phyloP scores from a whole-genome alignment of 345 rosid species.

The Pseudoturritis turrita region DNA sequence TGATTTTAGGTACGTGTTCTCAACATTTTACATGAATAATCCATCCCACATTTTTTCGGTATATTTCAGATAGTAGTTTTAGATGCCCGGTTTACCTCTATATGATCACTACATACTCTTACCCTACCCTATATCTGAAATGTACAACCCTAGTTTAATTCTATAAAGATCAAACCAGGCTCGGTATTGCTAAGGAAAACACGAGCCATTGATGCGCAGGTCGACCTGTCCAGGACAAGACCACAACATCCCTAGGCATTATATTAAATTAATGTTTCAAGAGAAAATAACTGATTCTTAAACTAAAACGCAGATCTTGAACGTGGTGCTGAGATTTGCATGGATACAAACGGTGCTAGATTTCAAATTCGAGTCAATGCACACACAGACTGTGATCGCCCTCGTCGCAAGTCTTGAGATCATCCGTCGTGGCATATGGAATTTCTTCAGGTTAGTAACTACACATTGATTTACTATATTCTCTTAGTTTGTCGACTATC shows the following conservation, averaged over 20 bases:
- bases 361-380: conserved; percentile 39
- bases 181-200: no score
- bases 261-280: background rate
- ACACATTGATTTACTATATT: background rate
- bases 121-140: no score
- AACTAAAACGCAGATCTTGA: conserved; percentile 44
- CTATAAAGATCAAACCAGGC: no score
- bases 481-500: background rate
- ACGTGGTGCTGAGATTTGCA: conserved; percentile 61
- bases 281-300: background rate
- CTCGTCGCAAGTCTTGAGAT: conserved; percentile 68
- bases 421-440: conserved; percentile 76
- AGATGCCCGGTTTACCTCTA: no score
- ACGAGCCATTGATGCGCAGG: no score
- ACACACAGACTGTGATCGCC: conserved; percentile 39
- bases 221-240: no score
- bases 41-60: no score
- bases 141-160: no score
- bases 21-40: no score
- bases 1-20: no score
- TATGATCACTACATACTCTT: no score
- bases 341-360: conserved; percentile 65
- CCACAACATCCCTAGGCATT: background rate
- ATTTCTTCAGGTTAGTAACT: conserved; percentile 59
- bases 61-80: no score